These are phyloP conservation scores for Striga hermonthica DNA, from an alignment of 305 asterid genomes.

Conservation along the genomic window DNA sequence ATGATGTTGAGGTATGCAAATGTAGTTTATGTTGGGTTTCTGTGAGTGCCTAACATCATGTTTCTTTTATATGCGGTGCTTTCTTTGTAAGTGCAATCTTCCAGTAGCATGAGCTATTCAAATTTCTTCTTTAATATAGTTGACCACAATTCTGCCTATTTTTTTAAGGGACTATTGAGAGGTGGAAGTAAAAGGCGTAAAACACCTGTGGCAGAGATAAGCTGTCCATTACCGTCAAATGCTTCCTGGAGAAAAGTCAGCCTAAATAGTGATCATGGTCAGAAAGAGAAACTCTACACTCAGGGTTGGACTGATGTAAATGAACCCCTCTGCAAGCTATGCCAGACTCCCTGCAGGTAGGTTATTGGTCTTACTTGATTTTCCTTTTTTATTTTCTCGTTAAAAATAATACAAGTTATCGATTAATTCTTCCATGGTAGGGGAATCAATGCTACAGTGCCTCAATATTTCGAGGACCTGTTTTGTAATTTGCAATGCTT, in stretches of 20 bases:
- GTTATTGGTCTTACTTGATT: slow-evolving; percentile 29
- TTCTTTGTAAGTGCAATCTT: slow-evolving; percentile 1
- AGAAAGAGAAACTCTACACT: slow-evolving; percentile 61
- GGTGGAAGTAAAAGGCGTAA: slow-evolving; percentile 82
- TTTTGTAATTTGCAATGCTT: slow-evolving; percentile 79
- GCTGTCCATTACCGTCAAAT: slow-evolving; percentile 71
- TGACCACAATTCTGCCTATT: slow-evolving; percentile 30
- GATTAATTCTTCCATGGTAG: slow-evolving; percentile 43
- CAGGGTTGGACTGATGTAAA: slow-evolving; percentile 86
- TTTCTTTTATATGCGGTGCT: slow-evolving; percentile 1
- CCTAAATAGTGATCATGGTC: slow-evolving; percentile 48
- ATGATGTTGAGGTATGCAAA: slow-evolving; percentile 63
- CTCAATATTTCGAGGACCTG: slow-evolving; percentile 89
- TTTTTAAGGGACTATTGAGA: slow-evolving; percentile 70
- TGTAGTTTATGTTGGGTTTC: slow-evolving; percentile 8
- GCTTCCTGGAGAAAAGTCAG: slow-evolving; percentile 66
- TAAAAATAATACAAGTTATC: slow-evolving; percentile 8
- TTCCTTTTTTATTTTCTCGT: background rate
- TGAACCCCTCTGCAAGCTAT: slow-evolving; percentile 96
- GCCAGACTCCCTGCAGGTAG: slow-evolving; percentile 87
- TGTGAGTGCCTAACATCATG: background rate
- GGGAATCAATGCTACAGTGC: slow-evolving; percentile 62
- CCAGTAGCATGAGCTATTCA: slow-evolving; percentile 16
- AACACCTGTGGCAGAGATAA: slow-evolving; percentile 68
- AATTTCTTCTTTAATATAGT: slow-evolving; percentile 21